Base-by-base conservation (phyloP, 2,329 filamentous ascomycete genomes). In the Ophiostoma novo-ulmi region DNA sequence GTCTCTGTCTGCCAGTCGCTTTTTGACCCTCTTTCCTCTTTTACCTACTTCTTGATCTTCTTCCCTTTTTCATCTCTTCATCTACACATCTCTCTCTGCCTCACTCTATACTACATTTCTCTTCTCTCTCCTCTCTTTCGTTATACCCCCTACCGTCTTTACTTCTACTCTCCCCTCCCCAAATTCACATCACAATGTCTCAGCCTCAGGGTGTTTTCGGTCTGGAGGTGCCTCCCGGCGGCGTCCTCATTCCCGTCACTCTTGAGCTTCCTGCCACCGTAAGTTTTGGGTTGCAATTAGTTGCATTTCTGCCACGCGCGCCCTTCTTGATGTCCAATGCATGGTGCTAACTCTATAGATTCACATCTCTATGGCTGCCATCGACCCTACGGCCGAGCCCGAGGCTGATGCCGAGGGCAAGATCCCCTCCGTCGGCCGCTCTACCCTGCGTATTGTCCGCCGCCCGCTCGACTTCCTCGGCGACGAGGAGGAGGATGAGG, bases 311-410 rank as follows among this genome's bases (percentile, higher is more conserved):
- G n/a, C 36, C 13, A 7, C 14, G 10, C 58, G 61, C 35, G 35
- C 2, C 14, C n/a, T 36, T 14, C 14, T 36, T 35, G 52, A 41
- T 7, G 31, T 66, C 36, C 38, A 38, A 67, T 22, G 10, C 22
- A 67, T 14, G 17, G 58, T 52, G 44, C 71, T 72, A 36, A 71
- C 70, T 2, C 2, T 11, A 10, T 77, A 97, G 94, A 96, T 97
- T 83, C 93, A 93, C 80, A 93, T 99, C 78, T 98, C 94, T 77
- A 99, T 99, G 95, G 95, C 96, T 77, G 95, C 95, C 75, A 90
- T 99, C 80, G 94, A 99, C 80, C 95, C 95, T 71, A 93, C 88
- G 77, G 91, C 91, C 76, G 85, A 88, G 76, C 86, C 89, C 48
- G 86, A 92, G 80, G 84, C 85, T 72, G 88, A 89, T 75, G 84